Percentiles rank a stretch among this genome's conserved stretches.
These are phyloP conservation scores for Cylindrotheca closterium DNA, from an alignment of 108 stramenopile genomes.

Conservation along the genomic window DNA sequence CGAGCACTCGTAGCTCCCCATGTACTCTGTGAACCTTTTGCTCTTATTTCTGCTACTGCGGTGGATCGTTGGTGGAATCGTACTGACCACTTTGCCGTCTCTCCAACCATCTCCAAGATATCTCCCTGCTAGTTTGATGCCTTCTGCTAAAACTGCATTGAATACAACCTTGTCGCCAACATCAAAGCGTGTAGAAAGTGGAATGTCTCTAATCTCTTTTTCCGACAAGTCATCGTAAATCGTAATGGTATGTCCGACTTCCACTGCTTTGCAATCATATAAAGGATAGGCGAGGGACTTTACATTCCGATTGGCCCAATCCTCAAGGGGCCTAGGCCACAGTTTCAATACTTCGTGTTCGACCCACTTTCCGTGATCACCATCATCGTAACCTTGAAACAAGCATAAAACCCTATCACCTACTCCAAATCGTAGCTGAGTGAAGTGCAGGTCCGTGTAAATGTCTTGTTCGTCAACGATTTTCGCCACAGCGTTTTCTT, in stretches of 20 bases:
- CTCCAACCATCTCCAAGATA: background rate
- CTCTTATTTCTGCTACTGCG: background rate
- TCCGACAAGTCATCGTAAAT: background rate
- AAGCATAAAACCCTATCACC: no score
- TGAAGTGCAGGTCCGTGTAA: no score
- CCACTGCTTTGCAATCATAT: background rate
- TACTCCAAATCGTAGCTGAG: no score
- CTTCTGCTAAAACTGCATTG: background rate
- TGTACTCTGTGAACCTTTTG: background rate
- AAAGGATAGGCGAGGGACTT: background rate
- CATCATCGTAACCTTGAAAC: no score
- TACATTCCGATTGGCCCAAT: background rate
- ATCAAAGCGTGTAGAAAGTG: background rate
- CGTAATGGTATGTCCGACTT: background rate
- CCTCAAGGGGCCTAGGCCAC: no score
- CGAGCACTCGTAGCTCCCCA: background rate
- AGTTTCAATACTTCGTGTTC: no score
- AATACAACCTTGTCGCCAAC: background rate
- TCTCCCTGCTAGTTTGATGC: background rate
- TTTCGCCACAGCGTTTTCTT: no score
- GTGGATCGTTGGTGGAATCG: background rate
- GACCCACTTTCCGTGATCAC: no score
- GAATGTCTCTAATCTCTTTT: background rate
- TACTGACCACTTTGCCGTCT: background rate
- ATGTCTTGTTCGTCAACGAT: no score